Conservation (phyloP, 1,284 basidiomycete genomes). For the Apiotrichum brassicae region DNA sequence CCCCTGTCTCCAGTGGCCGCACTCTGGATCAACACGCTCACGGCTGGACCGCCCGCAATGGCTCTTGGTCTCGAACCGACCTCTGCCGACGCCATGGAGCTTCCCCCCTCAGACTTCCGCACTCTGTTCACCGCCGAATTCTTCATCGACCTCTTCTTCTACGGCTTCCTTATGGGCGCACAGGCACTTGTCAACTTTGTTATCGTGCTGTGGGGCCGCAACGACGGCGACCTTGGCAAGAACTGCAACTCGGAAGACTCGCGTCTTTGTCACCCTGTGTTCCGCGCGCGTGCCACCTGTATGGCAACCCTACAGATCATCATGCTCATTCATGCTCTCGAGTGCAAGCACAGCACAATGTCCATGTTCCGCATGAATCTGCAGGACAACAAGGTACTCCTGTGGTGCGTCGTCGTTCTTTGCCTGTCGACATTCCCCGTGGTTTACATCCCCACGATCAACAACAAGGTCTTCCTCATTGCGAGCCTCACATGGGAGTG, state of each 20-base stretch:
- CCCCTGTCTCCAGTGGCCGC: conserved; percentile 62
- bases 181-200: conserved; percentile 54
- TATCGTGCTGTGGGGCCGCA: conserved; percentile 56
- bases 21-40: conserved; percentile 55
- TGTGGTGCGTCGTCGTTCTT: conserved; percentile 49
- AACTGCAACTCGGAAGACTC: conserved; percentile 51
- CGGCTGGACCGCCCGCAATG: conserved; percentile 56
- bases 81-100: conserved; percentile 56
- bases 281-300: conserved; percentile 54
- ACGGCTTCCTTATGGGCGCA: conserved; percentile 60
- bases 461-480: conserved; percentile 43
- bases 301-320: conserved; percentile 55
- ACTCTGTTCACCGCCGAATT: conserved; percentile 53
- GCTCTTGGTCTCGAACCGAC: conserved; percentile 58
- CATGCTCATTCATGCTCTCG: conserved; percentile 44
- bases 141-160: conserved; percentile 57
- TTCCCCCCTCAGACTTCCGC: conserved; percentile 52
- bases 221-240: conserved; percentile 13
- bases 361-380: conserved; percentile 52
- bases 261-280: conserved; percentile 45
- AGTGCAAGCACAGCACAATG: conserved; percentile 45
- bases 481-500: conserved; percentile 42
- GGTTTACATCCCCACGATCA: conserved; percentile 46
- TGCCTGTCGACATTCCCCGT: conserved; percentile 39
- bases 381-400: conserved; percentile 53